Conservation (phyloP, 2,329 filamentous ascomycete genomes). For the Talaromyces pinophilus region DNA sequence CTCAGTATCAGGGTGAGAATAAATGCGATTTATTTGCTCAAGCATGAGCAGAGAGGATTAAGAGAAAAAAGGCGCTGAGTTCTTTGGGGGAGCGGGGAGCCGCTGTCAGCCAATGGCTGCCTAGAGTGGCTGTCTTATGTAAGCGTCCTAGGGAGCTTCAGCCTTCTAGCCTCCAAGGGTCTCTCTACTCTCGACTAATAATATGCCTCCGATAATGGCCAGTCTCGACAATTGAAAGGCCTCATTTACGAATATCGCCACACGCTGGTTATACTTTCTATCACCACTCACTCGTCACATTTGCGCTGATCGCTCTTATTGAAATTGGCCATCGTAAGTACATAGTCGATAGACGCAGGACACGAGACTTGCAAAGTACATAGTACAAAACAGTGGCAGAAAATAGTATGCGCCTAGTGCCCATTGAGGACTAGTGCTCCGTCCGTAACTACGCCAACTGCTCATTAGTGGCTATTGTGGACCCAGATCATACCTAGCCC, state of each 20-base stretch:
- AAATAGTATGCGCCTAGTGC: neutral
- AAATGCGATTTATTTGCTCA: neutral
- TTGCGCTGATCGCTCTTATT: neutral
- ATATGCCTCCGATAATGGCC: neutral
- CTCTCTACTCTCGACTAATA: neutral
- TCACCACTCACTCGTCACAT: neutral
- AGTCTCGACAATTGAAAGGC: neutral
- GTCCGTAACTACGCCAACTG: slow-evolving; percentile 8
- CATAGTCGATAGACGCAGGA: neutral
- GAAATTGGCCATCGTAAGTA: neutral
- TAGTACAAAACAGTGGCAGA: slow-evolving; percentile 7
- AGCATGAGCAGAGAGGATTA: neutral
- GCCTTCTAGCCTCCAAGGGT: neutral
- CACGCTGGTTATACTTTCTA: neutral
- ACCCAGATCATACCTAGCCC: neutral
- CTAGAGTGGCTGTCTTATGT: slow-evolving; percentile 9
- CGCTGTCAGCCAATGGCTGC: slow-evolving; percentile 1
- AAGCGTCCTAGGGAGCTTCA: neutral
- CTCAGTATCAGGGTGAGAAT: neutral
- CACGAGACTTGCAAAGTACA: neutral
- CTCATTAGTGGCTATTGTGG: slow-evolving; percentile 1
- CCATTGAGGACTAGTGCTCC: neutral
- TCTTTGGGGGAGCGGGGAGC: slow-evolving; percentile 13
- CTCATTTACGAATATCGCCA: neutral
- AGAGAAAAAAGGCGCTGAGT: slow-evolving; percentile 1